These are phyloP conservation scores for Salix purpurea DNA, from an alignment of 345 rosid genomes.

Conservation along the genomic window DNA sequence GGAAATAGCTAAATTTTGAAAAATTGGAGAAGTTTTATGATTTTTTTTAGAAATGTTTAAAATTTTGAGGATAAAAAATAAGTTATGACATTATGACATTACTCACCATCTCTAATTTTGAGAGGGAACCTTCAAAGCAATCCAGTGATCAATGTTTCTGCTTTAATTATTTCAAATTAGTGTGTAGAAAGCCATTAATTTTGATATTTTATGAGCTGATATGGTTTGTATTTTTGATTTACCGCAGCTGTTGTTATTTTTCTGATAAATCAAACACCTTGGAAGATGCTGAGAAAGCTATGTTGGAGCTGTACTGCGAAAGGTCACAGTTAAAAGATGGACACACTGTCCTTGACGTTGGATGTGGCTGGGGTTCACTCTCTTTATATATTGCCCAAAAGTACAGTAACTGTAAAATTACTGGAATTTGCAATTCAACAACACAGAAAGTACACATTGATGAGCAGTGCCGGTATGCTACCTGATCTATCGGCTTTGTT, in stretches of 20 bases:
- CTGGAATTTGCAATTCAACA: conserved; percentile 79
- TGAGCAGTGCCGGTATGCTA: conserved; percentile 56
- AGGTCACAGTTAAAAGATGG: conserved; percentile 70
- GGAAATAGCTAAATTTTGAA: too few species aligned
- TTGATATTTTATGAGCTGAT: background rate
- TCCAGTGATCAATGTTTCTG: background rate
- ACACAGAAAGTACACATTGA: conserved; percentile 67
- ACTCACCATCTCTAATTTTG: too few species aligned
- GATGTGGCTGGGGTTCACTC: conserved; percentile 95
- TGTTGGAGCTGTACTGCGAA: conserved; percentile 67
- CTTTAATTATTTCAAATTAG: background rate
- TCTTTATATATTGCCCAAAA: conserved; percentile 64
- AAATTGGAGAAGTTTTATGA: too few species aligned
- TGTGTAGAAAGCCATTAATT: background rate
- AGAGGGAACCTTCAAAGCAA: too few species aligned
- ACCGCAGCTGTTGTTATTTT: conserved; percentile 70
- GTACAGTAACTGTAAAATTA: conserved; percentile 58
- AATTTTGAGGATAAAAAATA: too few species aligned
- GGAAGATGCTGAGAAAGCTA: conserved; percentile 79
- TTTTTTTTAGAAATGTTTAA: too few species aligned
- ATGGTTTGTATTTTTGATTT: background rate
- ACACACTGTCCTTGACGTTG: conserved; percentile 71
- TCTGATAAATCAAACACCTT: conserved; percentile 44
- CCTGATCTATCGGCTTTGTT: background rate
- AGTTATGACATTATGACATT: too few species aligned